Evolutionary conservation across 129 eudicot genomes (phyloP), one percentile per base, ranked within the genome.

Genomic region (Oenanthe sinensis): DNA sequence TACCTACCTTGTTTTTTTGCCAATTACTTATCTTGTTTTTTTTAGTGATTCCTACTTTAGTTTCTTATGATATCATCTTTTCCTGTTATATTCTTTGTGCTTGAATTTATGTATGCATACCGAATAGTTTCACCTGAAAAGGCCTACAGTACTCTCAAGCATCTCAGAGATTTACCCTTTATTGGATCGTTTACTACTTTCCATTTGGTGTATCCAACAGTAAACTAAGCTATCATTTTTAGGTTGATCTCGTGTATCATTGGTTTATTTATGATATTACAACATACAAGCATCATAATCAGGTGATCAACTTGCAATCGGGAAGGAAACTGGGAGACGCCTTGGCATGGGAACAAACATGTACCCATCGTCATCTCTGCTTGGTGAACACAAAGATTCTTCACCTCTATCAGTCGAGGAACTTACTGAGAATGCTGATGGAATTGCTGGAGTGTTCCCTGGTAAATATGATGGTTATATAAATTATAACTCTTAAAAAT

Each of bases 401-500:
- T 58, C 77, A 13, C 62, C 87, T 79, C 58, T 92, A 37, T 89
- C 92, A 9, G 72, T 93, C 8, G 98, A 93, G 49, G 98, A 93
- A 85, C 98, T 92, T 68, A 92, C 90, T 40, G 97, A 92, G 77
- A 92, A 87, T 52, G 98, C 98, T 37, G 98, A 93, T 69, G 98
- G 98, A 63, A 91, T 93, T 85, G 98, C 98, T 43, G 98, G 98
- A 12, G 98, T 93, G 20, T 93, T 93, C 71, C 98, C 98, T 9
- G 98, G 98, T 91, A 91, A 14, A 40, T 7, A n/a, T 17, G 10
- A 77, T 39, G 54, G 16, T 45, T 20, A 37, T 37, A 42, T 44
- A 63, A 4, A 42, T 65, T 13, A 24, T 5, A 1, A 63, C 47
- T n/a, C 58, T 44, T 65, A 8, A 45, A 3, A 10, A 15, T 28